These are phyloP conservation scores for Globisporangium nunn DNA, from an alignment of 352 stramenopile species.

Conservation along the genomic window DNA sequence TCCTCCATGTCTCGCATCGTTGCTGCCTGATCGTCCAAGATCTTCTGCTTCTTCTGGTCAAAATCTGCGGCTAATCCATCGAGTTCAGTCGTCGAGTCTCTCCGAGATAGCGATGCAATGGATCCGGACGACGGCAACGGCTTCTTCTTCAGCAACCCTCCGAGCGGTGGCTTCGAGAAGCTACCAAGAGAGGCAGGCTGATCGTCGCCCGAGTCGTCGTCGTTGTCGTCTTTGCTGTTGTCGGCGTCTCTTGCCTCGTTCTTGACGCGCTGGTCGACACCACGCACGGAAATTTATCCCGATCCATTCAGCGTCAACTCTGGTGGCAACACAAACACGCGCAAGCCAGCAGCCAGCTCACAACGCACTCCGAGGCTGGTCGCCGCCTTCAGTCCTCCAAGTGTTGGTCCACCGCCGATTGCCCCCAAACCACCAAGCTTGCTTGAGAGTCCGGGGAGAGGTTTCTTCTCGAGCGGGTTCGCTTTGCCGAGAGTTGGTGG, in stretches of 20 bases:
- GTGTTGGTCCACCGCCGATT: slow-evolving; percentile 14
- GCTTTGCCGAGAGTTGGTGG: slow-evolving; percentile 30
- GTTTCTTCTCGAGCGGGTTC: slow-evolving; percentile 66
- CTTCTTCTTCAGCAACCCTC: slow-evolving; percentile 43
- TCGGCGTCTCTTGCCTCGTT: slow-evolving; percentile 30
- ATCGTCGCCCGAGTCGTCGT: slow-evolving; percentile 17
- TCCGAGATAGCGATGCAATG: slow-evolving; percentile 11
- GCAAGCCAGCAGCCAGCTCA: neutral
- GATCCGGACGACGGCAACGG: slow-evolving; percentile 18
- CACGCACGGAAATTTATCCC: neutral
- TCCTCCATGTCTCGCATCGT: slow-evolving; percentile 27
- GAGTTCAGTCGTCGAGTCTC: slow-evolving; percentile 30
- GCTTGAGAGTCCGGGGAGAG: slow-evolving; percentile 38
- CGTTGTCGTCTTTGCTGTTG: slow-evolving; percentile 20
- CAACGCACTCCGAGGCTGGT: slow-evolving; percentile 41
- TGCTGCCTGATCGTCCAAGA: slow-evolving; percentile 34
- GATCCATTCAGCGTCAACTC: neutral
- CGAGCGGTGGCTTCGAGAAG: slow-evolving; percentile 48
- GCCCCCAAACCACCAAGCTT: slow-evolving; percentile 25
- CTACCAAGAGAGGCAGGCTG: slow-evolving; percentile 12
- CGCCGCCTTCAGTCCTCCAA: slow-evolving; percentile 32
- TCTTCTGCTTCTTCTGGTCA: slow-evolving; percentile 43
- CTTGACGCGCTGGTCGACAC: slow-evolving; percentile 15
- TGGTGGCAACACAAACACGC: neutral
- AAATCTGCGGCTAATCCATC: slow-evolving; percentile 26